Evolutionary conservation across 2,329 filamentous ascomycete genomes (phyloP).

Genomic region (Alternaria sp.): DNA sequence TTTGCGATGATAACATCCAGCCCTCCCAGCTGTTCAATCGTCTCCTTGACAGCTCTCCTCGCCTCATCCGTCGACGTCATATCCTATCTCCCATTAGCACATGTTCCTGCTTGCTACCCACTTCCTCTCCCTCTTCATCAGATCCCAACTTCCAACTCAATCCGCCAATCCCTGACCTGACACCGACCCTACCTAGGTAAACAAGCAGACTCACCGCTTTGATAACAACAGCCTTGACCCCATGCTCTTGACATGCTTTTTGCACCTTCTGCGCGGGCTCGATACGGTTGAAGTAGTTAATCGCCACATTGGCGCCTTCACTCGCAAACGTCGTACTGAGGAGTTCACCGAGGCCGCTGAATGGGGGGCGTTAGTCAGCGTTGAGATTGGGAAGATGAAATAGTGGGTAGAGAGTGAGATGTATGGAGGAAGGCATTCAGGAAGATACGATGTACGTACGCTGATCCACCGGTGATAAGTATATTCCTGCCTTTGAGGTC

Average conservation of each 20-base stretch:
- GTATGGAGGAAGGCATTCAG: neutral
- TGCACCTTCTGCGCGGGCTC: constrained; percentile 66
- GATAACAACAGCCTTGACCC: constrained; percentile 61
- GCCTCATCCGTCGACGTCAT: constrained; percentile 67
- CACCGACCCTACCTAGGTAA: no score
- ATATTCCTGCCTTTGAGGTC: constrained; percentile 67
- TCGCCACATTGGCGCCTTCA: constrained; percentile 70
- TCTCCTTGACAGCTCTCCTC: constrained; percentile 63
- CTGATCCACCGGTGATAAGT: constrained; percentile 68
- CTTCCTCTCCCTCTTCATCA: no score
- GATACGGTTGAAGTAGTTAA: constrained; percentile 73
- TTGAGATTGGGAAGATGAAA: no score
- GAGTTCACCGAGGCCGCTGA: constrained; percentile 73
- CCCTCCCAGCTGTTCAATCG: constrained; percentile 66
- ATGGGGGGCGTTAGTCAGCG: neutral
- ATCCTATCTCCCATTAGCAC: constrained; percentile 56
- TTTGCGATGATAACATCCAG: constrained; percentile 82
- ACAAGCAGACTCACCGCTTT: constrained; percentile 69
- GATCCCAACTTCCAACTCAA: no score
- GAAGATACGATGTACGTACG: constrained; percentile 52
- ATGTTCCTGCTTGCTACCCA: no score
- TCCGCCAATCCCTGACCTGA: no score
- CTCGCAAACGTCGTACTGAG: constrained; percentile 71
- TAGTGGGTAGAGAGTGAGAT: neutral
- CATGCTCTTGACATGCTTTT: constrained; percentile 59